Conservation (phyloP, 164 flowering plant genomes). For the Kalanchoe fedtschenkoi region DNA sequence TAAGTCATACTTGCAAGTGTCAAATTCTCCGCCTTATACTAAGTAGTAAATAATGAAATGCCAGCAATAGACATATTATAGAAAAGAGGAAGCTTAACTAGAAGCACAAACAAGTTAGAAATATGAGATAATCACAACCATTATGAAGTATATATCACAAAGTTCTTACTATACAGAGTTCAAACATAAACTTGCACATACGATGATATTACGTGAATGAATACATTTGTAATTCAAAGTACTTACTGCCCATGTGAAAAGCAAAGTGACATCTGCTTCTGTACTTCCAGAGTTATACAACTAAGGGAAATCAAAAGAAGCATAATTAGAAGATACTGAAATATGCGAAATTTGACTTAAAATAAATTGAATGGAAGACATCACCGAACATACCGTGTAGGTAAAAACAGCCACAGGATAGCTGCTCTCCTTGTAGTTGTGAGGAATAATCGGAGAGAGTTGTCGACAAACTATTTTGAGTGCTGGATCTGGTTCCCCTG, state of each 20-base stretch:
- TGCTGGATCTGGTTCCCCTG: constrained; percentile 93
- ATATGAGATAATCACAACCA: neutral
- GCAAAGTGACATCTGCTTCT: constrained; percentile 65
- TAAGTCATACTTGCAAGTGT: neutral
- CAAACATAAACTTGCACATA: too few species aligned
- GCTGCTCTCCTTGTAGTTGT: constrained; percentile 93
- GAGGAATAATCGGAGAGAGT: constrained; percentile 89
- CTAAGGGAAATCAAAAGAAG: constrained; percentile 22
- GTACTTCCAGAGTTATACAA: constrained; percentile 51
- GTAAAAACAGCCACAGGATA: constrained; percentile 90
- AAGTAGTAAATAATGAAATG: too few species aligned
- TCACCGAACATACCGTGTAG: constrained; percentile 46
- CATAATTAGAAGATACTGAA: neutral
- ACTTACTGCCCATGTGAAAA: constrained; percentile 92
- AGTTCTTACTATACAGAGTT: neutral
- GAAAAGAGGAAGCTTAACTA: neutral
- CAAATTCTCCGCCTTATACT: too few species aligned
- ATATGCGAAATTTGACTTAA: neutral
- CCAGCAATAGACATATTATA: neutral
- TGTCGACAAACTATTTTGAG: constrained; percentile 81
- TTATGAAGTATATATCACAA: neutral
- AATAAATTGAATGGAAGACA: neutral
- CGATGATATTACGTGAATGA: too few species aligned
- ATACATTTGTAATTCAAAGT: neutral
- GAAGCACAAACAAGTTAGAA: neutral